Percentiles rank a stretch among this genome's conserved stretches.
Evolutionary conservation across 2,329 filamentous ascomycete genomes (phyloP).

Genomic region (Nemania sp.): DNA sequence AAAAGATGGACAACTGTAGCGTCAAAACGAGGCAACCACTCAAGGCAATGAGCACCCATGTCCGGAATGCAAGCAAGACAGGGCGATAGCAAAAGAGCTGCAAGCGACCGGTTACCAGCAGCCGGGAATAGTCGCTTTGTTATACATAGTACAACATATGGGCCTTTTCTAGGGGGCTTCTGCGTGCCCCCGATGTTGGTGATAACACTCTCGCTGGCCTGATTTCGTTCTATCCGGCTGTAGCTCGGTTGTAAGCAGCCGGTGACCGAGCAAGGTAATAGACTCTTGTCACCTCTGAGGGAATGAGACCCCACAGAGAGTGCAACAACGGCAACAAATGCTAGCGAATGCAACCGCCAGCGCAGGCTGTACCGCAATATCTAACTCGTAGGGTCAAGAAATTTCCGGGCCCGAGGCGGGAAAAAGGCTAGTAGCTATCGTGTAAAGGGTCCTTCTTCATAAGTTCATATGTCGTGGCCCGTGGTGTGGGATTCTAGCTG

Average conservation of each 20-base stretch:
- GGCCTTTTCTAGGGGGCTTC: slow-evolving; percentile 7
- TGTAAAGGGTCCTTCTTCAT: slow-evolving; percentile 7
- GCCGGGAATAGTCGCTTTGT: slow-evolving; percentile 22
- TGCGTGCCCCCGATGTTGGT: slow-evolving; percentile 6
- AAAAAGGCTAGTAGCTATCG: slow-evolving; percentile 5
- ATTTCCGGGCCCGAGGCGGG: slow-evolving; percentile 14
- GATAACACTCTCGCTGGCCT: slow-evolving; percentile 7
- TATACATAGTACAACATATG: slow-evolving; percentile 9
- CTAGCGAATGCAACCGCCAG: slow-evolving; percentile 37
- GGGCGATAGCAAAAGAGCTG: slow-evolving; percentile 10
- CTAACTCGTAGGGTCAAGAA: slow-evolving; percentile 29
- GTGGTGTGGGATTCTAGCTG: not conserved
- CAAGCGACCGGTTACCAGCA: slow-evolving; percentile 21
- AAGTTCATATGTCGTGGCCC: not conserved
- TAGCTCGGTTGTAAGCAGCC: slow-evolving; percentile 17
- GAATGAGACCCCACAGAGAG: slow-evolving; percentile 26
- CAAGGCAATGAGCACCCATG: slow-evolving; percentile 22
- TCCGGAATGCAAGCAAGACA: slow-evolving; percentile 17
- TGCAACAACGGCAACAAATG: slow-evolving; percentile 38
- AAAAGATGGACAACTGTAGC: not conserved
- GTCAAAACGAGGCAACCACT: slow-evolving; percentile 21
- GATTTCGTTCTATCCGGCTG: slow-evolving; percentile 3
- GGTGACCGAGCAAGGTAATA: slow-evolving; percentile 17
- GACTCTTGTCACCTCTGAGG: slow-evolving; percentile 3
- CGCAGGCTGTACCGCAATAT: slow-evolving; percentile 34